phyloP scores from a whole-genome alignment of 495 filamentous ascomycete genomes.

The Oidiodendron maius region DNA sequence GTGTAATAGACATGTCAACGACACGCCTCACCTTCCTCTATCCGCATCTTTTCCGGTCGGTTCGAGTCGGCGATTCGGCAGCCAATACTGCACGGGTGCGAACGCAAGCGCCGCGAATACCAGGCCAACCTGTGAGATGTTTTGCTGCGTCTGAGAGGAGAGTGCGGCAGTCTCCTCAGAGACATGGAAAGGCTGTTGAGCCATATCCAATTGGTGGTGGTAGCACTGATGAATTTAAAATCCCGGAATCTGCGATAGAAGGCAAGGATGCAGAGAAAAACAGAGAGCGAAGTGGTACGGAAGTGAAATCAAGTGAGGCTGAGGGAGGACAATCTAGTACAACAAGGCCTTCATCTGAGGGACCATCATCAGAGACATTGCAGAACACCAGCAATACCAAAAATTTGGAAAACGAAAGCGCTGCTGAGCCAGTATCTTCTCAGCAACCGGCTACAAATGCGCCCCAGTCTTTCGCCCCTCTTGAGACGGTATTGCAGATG shows the following conservation, averaged over 20 bases:
- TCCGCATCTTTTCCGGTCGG: constrained; percentile 53
- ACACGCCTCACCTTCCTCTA: constrained; percentile 69
- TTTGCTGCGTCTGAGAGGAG: constrained; percentile 28
- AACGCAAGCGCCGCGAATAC: constrained; percentile 1
- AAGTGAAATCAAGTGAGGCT: background rate
- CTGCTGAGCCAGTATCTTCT: constrained; percentile 8
- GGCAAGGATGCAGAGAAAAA: constrained; percentile 1
- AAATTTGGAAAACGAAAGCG: constrained; percentile 6
- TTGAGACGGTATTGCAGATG: constrained; percentile 28
- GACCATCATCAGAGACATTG: constrained; percentile 13
- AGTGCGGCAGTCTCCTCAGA: constrained; percentile 29
- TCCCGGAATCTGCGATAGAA: background rate
- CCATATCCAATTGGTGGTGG: constrained; percentile 31
- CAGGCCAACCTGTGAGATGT: constrained; percentile 11
- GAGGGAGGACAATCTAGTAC: background rate
- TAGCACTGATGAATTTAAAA: constrained; percentile 21
- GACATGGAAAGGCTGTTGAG: constrained; percentile 63
- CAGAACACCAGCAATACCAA: constrained; percentile 11
- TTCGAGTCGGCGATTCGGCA: constrained; percentile 14
- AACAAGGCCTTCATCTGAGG: constrained; percentile 9
- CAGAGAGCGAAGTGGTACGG: background rate
- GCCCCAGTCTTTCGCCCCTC: constrained; percentile 24
- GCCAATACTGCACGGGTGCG: constrained; percentile 10
- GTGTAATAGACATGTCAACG: constrained; percentile 56
- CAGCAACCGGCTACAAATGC: constrained; percentile 19